phyloP scores from a whole-genome alignment of 1,284 basidiomycete genomes.

The Cryptococcus deneoformans region DNA sequence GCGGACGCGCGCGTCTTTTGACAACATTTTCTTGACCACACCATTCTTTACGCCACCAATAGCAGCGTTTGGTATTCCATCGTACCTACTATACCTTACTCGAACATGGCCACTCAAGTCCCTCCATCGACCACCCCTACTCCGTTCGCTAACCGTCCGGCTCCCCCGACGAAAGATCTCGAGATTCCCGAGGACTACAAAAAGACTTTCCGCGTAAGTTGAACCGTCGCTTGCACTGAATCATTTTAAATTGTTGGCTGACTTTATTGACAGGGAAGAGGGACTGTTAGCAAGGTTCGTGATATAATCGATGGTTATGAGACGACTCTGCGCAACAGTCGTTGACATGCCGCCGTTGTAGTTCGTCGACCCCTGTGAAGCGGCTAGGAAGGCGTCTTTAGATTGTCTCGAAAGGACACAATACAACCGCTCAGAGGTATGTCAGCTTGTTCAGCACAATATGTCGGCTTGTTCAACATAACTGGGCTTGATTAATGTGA shows the following conservation, averaged over 20 bases:
- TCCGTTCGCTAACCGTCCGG: slow-evolving; percentile 30
- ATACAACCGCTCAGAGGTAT: slow-evolving; percentile 48
- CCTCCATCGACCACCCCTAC: slow-evolving; percentile 40
- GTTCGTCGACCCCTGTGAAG: slow-evolving; percentile 47
- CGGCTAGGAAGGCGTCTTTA: slow-evolving; percentile 44
- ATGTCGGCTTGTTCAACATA: neutral
- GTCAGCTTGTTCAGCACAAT: slow-evolving; percentile 1
- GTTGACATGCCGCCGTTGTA: slow-evolving; percentile 10
- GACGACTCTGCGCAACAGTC: neutral
- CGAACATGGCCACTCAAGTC: slow-evolving; percentile 41
- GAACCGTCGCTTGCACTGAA: neutral
- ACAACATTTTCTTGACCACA: neutral
- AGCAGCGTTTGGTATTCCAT: neutral
- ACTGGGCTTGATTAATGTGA: neutral
- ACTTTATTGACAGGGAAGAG: slow-evolving; percentile 18
- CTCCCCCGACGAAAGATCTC: slow-evolving; percentile 32
- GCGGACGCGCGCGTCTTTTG: neutral
- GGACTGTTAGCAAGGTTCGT: slow-evolving; percentile 34
- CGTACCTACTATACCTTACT: neutral
- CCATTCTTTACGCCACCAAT: neutral
- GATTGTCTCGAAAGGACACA: slow-evolving; percentile 48
- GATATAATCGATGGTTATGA: neutral
- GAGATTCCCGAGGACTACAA: slow-evolving; percentile 46
- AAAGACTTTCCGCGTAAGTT: slow-evolving; percentile 38
- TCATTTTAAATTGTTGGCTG: neutral